phyloP scores from a whole-genome alignment of 1,284 basidiomycete genomes.

The Fistulina hepatica region DNA sequence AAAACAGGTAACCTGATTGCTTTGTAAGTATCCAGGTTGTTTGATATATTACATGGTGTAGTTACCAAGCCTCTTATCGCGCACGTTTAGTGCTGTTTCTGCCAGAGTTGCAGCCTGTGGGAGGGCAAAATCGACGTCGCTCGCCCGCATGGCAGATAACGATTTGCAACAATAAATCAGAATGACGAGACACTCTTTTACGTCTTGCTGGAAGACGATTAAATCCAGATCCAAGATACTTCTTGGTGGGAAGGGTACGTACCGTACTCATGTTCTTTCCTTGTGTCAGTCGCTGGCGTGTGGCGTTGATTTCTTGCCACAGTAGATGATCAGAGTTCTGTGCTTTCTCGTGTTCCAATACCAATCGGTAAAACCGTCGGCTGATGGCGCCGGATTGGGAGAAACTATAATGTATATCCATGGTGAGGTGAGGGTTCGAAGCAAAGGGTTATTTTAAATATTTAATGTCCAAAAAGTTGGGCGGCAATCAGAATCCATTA shows the following conservation, averaged over 20 bases:
- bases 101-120: constrained; percentile 62
- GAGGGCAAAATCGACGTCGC: constrained; percentile 53
- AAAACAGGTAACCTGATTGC: constrained; percentile 62
- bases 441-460: not conserved
- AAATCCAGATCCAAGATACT: constrained; percentile 12
- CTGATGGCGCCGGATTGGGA: constrained; percentile 63
- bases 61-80: constrained; percentile 61
- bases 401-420: constrained; percentile 59
- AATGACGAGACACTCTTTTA: constrained; percentile 50
- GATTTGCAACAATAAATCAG: constrained; percentile 58
- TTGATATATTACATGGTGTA: constrained; percentile 1
- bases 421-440: not conserved
- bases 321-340: constrained; percentile 50
- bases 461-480: not conserved
- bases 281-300: constrained; percentile 38
- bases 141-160: constrained; percentile 28
- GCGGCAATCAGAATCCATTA: too few relatives aligned
- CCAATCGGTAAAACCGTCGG: constrained; percentile 59
- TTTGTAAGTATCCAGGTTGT: constrained; percentile 3
- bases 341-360: constrained; percentile 56
- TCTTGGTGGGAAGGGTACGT: constrained; percentile 20
- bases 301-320: constrained; percentile 42
- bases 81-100: constrained; percentile 46
- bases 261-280: constrained; percentile 38
- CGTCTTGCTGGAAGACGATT: constrained; percentile 34